Evolutionary conservation across 768 basidiomycete species (phyloP).

Genomic region (Exsudoporus frostii): DNA sequence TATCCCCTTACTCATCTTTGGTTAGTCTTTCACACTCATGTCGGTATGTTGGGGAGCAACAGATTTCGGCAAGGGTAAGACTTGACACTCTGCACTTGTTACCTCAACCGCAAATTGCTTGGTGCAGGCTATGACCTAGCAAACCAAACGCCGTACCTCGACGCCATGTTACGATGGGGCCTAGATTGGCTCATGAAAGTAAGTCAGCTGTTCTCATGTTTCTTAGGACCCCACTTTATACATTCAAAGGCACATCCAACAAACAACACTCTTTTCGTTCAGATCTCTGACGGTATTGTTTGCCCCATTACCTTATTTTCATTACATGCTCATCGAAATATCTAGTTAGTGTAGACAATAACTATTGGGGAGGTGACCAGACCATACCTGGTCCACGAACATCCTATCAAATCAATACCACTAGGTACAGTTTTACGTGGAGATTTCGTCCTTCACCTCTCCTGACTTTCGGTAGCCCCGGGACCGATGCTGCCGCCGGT

Average conservation of each 20-base stretch:
- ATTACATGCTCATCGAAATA: not conserved
- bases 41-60: conserved; percentile 89
- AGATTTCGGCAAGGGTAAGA: conserved; percentile 72
- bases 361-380: conserved; percentile 88
- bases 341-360: conserved; percentile 59
- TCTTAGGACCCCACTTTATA: not conserved
- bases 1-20: not conserved
- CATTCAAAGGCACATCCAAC: conserved; percentile 70
- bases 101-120: not conserved
- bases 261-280: conserved; percentile 69
- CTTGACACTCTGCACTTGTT: not conserved
- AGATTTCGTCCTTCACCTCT: not conserved
- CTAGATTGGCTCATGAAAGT: conserved; percentile 92
- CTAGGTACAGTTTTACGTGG: conserved; percentile 34
- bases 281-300: conserved; percentile 61
- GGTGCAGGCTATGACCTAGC: conserved; percentile 71
- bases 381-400: conserved; percentile 72
- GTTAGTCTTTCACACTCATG: conserved; percentile 75
- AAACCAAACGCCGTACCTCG: conserved; percentile 89
- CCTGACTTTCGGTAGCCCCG: conserved; percentile 46
- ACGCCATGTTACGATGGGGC: conserved; percentile 87
- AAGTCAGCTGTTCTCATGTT: conserved; percentile 8
- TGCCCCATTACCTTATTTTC: not conserved
- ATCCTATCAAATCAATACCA: conserved; percentile 74
- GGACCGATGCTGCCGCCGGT: conserved; percentile 85